Evolutionary conservation across 495 filamentous ascomycete genomes (phyloP), one percentile per base, ranked within the genome.

Genomic region (Hypoxylon fragiforme): DNA sequence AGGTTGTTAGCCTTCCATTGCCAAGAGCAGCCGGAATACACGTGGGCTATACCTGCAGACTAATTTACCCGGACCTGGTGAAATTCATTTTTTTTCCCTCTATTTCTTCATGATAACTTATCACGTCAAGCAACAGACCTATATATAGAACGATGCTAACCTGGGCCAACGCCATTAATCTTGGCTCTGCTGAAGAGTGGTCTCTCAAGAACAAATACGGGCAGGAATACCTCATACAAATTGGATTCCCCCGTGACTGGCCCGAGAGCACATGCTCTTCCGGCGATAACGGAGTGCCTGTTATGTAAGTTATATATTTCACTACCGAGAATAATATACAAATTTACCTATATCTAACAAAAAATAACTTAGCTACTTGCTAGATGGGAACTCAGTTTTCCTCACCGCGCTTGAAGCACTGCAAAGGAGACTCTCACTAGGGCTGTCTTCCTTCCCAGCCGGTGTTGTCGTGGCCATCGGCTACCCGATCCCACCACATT

Each of bases 341-440:
- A 28, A 4, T 34, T 7, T n/a, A n/a, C 31, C 3, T 7, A 3
- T 3, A 34, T 4, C 41, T 28, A 32, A 32, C 24, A 16, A 32
- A 16, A 2, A 2, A 11, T n/a, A n/a, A n/a, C n/a, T 12, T 13
- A 44, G 41, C 13, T 44, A 44, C 12, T 14, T 44, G 24, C 31
- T 26, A 7, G 41, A 44, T 20, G 41, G 41, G 13, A 44, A 44
- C 13, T 44, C 41, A 1, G 41, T 32, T 4, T 44, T 44, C 7
- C 41, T 44, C 26, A 44, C 41, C 13, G 41, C 41, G 6, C 41
- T 44, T 32, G 41, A 44, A 9, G n/a, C 24, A 15, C 13, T 44
- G n/a, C 26, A 44, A 9, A 13, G 41, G 26, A 31, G 41, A 4
- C 41, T 44, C 4, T 44, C 24, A 7, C 8, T 31, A 15, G 7